Evolutionary conservation across 495 filamentous ascomycete genomes (phyloP), one percentile per base, ranked within the genome.

Genomic region (Lophiostoma macrostomum): DNA sequence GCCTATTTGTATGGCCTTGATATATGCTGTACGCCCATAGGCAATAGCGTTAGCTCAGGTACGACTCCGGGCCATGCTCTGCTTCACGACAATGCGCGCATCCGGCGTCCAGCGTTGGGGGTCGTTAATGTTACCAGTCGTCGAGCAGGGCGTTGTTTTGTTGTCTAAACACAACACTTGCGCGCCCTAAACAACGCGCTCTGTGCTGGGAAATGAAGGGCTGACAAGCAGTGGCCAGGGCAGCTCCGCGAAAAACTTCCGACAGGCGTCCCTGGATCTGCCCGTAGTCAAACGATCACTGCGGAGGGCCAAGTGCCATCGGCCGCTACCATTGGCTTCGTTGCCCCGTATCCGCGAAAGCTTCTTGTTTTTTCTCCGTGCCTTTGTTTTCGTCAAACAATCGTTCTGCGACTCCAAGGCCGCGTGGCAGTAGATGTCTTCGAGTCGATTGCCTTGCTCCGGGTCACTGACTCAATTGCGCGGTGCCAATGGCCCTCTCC

Each of bases 131-230:
- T 47, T 22, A 1, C 46, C 41, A 37, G 38, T 41, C 18, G 28
- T 27, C 27, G 28, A 4, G 11, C 2, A 8, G 18, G 3, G 8
- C 14, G 35, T 45, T 37, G 50, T 45, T 54, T 39, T 45, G 43
- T 57, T 57, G 54, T 29, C 22, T 51, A 45, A 41, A 30, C 16
- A 18, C 27, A 47, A 41, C 28, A 19, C 31, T 11, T 7, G n/a
- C n/a, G n/a, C 13, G 27, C 35, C 41, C 24, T 31, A 58, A 62
- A 62, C 58, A 62, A 62, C 58, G 52, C 58, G 58, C 31, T 53
- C 13, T n/a, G n/a, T n/a, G n/a, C n/a, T n/a, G 39, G 43, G 45
- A 57, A 53, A 53, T 49, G 53, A 57, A 43, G 47, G 40, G 24
- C 51, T 41, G n/a, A n/a, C n/a, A n/a, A n/a, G n/a, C n/a, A n/a